phyloP scores from a whole-genome alignment of 2,329 filamentous ascomycete species.

The Aspergillus puulaauensis region DNA sequence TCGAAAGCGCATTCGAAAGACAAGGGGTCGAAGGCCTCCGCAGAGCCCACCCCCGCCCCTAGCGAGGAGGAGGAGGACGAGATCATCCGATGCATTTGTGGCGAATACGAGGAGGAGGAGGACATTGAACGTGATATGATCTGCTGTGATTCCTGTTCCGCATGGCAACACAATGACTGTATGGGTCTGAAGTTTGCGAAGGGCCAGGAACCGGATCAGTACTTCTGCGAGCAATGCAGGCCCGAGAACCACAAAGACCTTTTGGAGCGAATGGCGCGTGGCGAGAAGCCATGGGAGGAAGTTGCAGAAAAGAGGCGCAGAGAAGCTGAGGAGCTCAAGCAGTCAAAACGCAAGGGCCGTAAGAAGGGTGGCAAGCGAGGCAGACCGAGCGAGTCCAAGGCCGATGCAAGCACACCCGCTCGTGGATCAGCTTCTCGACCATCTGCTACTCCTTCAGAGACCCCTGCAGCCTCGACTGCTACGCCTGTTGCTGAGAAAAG shows the following conservation, averaged over 20 bases:
- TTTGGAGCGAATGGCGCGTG: conserved; percentile 72
- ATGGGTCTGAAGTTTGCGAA: conserved; percentile 80
- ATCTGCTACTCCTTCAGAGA: conserved; percentile 19
- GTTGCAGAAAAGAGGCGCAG: conserved; percentile 63
- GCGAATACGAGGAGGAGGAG: conserved; percentile 79
- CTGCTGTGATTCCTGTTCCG: conserved; percentile 85
- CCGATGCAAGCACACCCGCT: conserved; percentile 45
- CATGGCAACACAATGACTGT: conserved; percentile 97
- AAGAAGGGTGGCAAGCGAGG: conserved; percentile 60
- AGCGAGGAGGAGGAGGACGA: conserved; percentile 61
- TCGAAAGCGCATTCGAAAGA: conserved; percentile 48
- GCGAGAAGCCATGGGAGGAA: conserved; percentile 84
- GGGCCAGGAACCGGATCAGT: conserved; percentile 74
- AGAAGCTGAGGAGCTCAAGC: conserved; percentile 58
- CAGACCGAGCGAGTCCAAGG: conserved; percentile 61
- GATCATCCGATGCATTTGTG: conserved; percentile 90
- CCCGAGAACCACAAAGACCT: conserved; percentile 81
- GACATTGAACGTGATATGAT: conserved; percentile 92
- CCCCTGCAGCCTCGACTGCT: conserved; percentile 16
- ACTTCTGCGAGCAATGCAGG: conserved; percentile 88
- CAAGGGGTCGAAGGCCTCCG: conserved; percentile 47
- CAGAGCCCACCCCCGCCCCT: conserved; percentile 44
- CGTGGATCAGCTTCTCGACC: conserved; percentile 29
- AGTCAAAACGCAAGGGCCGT: conserved; percentile 57
- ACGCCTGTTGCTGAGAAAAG: conserved; percentile 30